Evolutionary conservation across 352 stramenopile species (phyloP), one percentile per base, ranked within the genome.

Genomic region (Globisporangium megalacanthum): DNA sequence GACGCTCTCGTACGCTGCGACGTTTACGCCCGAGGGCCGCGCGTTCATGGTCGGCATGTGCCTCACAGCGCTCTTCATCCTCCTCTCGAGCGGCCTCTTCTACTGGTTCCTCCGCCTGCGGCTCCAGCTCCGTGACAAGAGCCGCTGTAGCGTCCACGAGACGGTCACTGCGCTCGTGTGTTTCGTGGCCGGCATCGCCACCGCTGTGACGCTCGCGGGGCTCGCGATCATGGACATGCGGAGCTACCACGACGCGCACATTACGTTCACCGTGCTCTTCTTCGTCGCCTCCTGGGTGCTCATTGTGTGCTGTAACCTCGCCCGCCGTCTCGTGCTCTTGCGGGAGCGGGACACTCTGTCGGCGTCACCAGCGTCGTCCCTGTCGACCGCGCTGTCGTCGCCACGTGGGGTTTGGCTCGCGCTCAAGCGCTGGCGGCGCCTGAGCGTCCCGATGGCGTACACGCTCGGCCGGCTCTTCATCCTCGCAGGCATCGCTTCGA

Each of bases 1-100:
- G 29, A 95, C 86, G 52, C 69, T 95, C 14, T 95, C 86, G 54
- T 92, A 92, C 56, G 83, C 86, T 7, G 86, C 86, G 29, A 87
- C 79, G 22, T 92, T 91, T 65, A 71, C 70, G 51, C 86, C 83
- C 8, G 78, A 89, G 39, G 74, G 69, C 33, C 66, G 79, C 53
- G 77, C 65, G 37, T 95, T 95, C 66, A 79, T 75, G 22, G 54
- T 77, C 17, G 86, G 86, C 14, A 95, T 95, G 86, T 86, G 75
- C 49, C 47, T 81, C 56, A 95, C 86, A 14, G 70, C 83, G 13
- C 61, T 92, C 54, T 83, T 87, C 57, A 92, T 95, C 65, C 63
- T 87, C 14, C 61, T 60, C 11, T 72, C 78, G 10, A 56, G 77
- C 31, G 37, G 59, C 45, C 70, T 91, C 31, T 93, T 88, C 66